Percentiles rank a stretch among this genome's conserved stretches.
phyloP scores from a whole-genome alignment of 495 filamentous ascomycete species.

The Penicillium dipodomyicola region DNA sequence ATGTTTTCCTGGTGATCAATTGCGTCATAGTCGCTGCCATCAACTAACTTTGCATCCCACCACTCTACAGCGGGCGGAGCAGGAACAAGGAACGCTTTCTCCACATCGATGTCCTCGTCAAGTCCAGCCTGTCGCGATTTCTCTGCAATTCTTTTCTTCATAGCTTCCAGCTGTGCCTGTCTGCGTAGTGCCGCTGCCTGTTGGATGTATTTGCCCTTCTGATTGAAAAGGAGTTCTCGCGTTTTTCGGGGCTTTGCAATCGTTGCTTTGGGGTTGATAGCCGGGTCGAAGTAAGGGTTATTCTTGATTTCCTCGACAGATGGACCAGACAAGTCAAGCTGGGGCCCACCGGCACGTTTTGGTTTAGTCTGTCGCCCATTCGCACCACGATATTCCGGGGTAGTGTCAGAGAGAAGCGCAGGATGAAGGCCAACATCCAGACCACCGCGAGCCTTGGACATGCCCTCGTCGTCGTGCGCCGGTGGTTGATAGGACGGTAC shows the following conservation, averaged over 20 bases:
- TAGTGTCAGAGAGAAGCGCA: slow-evolving; percentile 72
- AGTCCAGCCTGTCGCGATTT: slow-evolving; percentile 80
- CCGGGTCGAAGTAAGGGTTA: slow-evolving; percentile 87
- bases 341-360: slow-evolving; percentile 57
- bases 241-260: slow-evolving; percentile 62
- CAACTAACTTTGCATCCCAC: slow-evolving; percentile 92
- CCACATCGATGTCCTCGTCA: slow-evolving; percentile 84
- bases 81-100: slow-evolving; percentile 82
- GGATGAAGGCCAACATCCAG: slow-evolving; percentile 90
- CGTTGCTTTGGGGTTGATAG: slow-evolving; percentile 60
- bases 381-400: slow-evolving; percentile 58
- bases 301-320: slow-evolving; percentile 64
- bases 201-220: slow-evolving; percentile 94
- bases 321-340: slow-evolving; percentile 68
- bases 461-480: slow-evolving; percentile 47
- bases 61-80: slow-evolving; percentile 88
- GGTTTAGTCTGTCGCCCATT: slow-evolving; percentile 58
- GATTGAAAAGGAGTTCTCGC: slow-evolving; percentile 83
- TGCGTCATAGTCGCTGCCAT: slow-evolving; percentile 67
- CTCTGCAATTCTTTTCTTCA: slow-evolving; percentile 90
- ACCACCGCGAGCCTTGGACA: slow-evolving; percentile 63
- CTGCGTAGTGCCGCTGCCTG: slow-evolving; percentile 84
- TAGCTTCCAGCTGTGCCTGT: slow-evolving; percentile 83
- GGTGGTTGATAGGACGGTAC: slow-evolving; percentile 41
- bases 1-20: slow-evolving; percentile 61